These are phyloP conservation scores for Paraphoma chrysanthemicola DNA, from an alignment of 2,329 filamentous ascomycete species.

Conservation along the genomic window DNA sequence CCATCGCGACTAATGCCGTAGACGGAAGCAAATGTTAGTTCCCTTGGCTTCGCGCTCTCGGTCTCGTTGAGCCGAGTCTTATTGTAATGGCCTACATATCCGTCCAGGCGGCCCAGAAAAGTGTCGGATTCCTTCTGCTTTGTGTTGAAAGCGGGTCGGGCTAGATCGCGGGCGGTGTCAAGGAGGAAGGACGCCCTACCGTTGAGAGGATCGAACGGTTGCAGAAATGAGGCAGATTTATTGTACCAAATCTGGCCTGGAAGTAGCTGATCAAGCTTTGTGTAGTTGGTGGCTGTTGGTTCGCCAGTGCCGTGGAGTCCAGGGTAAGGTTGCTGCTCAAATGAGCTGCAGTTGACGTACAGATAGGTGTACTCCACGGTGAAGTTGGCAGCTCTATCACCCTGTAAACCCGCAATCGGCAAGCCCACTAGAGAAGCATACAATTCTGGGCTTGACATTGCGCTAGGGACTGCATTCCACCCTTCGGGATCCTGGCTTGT, in stretches of 20 bases:
- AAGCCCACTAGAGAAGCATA: conserved; percentile 41
- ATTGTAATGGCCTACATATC: conserved; percentile 26
- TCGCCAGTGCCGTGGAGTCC: conserved; percentile 1
- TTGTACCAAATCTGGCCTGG: conserved; percentile 28
- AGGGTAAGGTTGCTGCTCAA: conserved; percentile 12
- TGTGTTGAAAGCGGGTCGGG: neutral
- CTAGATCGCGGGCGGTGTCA: conserved; percentile 17
- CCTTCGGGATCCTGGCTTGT: conserved; percentile 17
- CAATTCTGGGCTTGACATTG: conserved; percentile 19
- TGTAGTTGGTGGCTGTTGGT: conserved; percentile 9
- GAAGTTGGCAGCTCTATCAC: conserved; percentile 14
- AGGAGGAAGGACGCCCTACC: conserved; percentile 30
- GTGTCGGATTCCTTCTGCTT: neutral
- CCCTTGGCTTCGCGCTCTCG: conserved; percentile 5
- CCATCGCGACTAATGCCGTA: conserved; percentile 8
- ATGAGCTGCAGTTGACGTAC: conserved; percentile 8
- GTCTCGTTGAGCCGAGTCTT: conserved; percentile 5
- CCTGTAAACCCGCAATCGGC: conserved; percentile 30
- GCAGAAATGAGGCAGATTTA: conserved; percentile 11
- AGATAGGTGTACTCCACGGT: conserved; percentile 32
- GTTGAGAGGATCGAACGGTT: conserved; percentile 16
- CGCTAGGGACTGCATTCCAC: conserved; percentile 27
- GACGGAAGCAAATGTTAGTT: conserved; percentile 18
- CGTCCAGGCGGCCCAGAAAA: conserved; percentile 22
- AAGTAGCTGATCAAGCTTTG: conserved; percentile 20